Evolutionary conservation across 768 basidiomycete genomes (phyloP).

Genomic region (Phaeolepiota aurea): DNA sequence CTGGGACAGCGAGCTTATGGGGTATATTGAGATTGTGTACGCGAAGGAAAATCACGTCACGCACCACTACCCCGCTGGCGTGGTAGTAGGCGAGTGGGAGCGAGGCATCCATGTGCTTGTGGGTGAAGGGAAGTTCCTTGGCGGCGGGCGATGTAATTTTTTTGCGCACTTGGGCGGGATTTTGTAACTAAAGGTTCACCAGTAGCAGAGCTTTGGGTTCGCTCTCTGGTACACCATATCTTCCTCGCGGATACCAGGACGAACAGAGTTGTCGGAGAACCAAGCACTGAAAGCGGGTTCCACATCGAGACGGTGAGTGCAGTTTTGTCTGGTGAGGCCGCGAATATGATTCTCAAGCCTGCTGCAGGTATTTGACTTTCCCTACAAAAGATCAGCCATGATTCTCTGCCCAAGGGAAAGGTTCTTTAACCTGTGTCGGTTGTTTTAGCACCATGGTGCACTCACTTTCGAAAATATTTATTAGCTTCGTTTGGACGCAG

Average conservation of each 20-base stretch:
- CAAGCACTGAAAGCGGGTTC: conserved; percentile 20
- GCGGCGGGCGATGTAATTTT: conserved; percentile 29
- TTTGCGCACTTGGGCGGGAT: too few species aligned
- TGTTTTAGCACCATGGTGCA: too few species aligned
- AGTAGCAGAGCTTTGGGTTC: conserved; percentile 26
- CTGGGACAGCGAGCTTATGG: conserved; percentile 37
- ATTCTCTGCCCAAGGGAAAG: too few species aligned
- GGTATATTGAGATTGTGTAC: conserved; percentile 38
- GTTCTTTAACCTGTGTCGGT: too few species aligned
- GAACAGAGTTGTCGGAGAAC: conserved; percentile 32
- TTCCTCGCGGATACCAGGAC: conserved; percentile 37
- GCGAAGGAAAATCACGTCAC: conserved; percentile 32
- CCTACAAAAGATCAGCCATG: too few species aligned
- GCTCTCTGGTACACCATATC: conserved; percentile 29
- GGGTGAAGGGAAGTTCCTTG: conserved; percentile 38
- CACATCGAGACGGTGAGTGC: conserved; percentile 17
- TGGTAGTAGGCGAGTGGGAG: conserved; percentile 18
- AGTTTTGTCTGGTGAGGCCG: too few species aligned
- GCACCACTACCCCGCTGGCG: conserved; percentile 16
- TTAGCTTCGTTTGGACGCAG: too few species aligned
- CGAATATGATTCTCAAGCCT: too few species aligned
- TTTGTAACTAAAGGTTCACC: too few species aligned
- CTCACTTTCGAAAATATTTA: too few species aligned
- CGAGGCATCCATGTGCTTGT: conserved; percentile 35
- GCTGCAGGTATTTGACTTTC: too few species aligned